Evolutionary conservation across 2,329 filamentous ascomycete species (phyloP).

Genomic region (Trichoderma sp.): DNA sequence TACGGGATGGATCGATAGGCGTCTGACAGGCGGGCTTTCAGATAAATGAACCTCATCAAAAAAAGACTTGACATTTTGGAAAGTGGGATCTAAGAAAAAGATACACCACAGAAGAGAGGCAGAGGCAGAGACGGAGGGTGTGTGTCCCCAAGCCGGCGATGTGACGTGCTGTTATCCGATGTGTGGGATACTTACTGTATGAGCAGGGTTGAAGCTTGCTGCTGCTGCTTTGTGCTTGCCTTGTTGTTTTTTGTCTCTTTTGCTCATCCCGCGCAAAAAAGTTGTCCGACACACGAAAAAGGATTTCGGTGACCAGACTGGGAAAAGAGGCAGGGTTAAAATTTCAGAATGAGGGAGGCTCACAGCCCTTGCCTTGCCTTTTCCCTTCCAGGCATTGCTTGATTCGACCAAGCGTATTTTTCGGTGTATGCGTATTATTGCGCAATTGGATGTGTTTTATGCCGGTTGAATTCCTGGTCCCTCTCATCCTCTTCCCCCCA

Average conservation of each 20-base stretch:
- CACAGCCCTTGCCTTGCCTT: not conserved
- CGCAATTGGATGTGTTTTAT: not conserved
- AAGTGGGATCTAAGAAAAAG: not conserved
- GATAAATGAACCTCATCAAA: not conserved
- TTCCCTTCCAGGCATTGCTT: not conserved
- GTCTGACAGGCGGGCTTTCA: constrained; percentile 6
- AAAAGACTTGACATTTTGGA: not conserved
- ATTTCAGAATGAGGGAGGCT: not conserved
- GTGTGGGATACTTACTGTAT: not conserved
- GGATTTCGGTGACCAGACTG: not conserved
- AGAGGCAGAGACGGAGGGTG: not conserved
- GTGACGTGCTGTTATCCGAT: constrained; percentile 6
- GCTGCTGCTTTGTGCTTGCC: not conserved
- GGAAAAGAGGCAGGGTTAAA: not conserved
- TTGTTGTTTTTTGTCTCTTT: not conserved
- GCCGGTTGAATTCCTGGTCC: not conserved
- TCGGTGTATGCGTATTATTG: not conserved
- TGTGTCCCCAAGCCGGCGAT: not conserved
- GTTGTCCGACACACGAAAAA: not conserved
- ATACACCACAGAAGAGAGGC: not conserved
- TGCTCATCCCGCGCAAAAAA: not conserved
- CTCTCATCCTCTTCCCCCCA: not conserved
- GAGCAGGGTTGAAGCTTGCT: not conserved
- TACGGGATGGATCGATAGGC: constrained; percentile 19
- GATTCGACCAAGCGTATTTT: not conserved